These are phyloP conservation scores for Eurotiales sp. DNA, from an alignment of 2,329 filamentous ascomycete genomes.

Conservation along the genomic window DNA sequence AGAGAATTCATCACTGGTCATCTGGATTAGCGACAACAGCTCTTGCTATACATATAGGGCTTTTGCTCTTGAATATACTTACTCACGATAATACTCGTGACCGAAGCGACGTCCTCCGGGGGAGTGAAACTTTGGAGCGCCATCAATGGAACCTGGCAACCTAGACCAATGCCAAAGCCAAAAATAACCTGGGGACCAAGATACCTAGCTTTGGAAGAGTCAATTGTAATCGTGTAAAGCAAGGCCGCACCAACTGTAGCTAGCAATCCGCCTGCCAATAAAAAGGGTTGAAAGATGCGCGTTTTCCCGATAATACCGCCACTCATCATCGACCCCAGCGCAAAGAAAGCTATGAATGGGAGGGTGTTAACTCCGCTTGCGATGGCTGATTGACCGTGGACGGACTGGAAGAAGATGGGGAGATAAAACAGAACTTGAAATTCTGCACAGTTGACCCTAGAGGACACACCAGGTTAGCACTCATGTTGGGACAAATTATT, in stretches of 20 bases:
- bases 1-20: slow-evolving; percentile 17
- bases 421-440: slow-evolving; percentile 15
- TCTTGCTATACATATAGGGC: too few species aligned
- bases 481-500: background rate
- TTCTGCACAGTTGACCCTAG: background rate
- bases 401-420: slow-evolving; percentile 15
- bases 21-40: background rate
- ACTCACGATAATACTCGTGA: slow-evolving; percentile 23
- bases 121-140: slow-evolving; percentile 16
- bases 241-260: slow-evolving; percentile 26
- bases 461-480: background rate
- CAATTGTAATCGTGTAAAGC: slow-evolving; percentile 28
- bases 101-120: slow-evolving; percentile 19
- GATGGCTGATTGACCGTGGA: slow-evolving; percentile 19
- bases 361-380: slow-evolving; percentile 39
- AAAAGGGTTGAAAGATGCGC: slow-evolving; percentile 23
- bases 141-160: background rate
- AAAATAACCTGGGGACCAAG: slow-evolving; percentile 22
- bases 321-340: slow-evolving; percentile 24
- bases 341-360: slow-evolving; percentile 34
- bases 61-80: slow-evolving; percentile 7
- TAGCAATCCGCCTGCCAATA: slow-evolving; percentile 23
- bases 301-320: slow-evolving; percentile 24
- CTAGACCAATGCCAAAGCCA: slow-evolving; percentile 18
- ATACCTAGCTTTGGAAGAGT: slow-evolving; percentile 18